These are phyloP conservation scores for Vanrija pseudolonga DNA, from an alignment of 1,284 basidiomycete species.

Conservation along the genomic window DNA sequence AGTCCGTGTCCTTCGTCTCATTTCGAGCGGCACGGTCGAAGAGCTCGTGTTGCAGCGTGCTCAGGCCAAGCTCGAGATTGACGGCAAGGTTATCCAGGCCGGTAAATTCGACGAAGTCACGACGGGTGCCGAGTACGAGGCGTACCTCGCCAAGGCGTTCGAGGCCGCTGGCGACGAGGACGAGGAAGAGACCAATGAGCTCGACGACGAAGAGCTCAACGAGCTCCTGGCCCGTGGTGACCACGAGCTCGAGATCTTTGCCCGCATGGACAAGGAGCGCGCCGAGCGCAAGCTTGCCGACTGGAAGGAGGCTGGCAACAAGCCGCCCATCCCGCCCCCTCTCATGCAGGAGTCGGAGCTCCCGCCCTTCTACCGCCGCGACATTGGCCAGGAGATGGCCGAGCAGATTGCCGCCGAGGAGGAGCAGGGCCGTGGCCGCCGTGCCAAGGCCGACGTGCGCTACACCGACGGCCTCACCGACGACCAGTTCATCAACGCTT, in stretches of 20 bases:
- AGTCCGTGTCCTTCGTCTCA: conserved; percentile 92
- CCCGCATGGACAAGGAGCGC: conserved; percentile 78
- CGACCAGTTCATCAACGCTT: conserved; percentile 86
- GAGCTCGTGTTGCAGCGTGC: conserved; percentile 95
- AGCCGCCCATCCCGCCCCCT: conserved; percentile 70
- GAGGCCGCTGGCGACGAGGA: conserved; percentile 69
- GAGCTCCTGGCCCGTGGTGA: conserved; percentile 85
- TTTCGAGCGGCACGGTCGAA: conserved; percentile 97
- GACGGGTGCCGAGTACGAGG: conserved; percentile 94
- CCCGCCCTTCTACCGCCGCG: conserved; percentile 80
- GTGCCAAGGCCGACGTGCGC: conserved; percentile 76
- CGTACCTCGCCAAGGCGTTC: conserved; percentile 70
- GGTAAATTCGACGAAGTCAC: conserved; percentile 99
- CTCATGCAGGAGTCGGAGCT: conserved; percentile 88
- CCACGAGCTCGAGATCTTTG: conserved; percentile 72
- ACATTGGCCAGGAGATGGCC: conserved; percentile 53
- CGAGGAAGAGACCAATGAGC: conserved; percentile 86
- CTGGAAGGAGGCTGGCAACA: conserved; percentile 73
- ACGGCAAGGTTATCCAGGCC: conserved; percentile 98
- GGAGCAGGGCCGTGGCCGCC: conserved; percentile 76
- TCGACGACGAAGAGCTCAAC: conserved; percentile 97
- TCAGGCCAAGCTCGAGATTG: conserved; percentile 95
- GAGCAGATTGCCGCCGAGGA: conserved; percentile 44
- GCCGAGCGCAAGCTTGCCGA: conserved; percentile 64
- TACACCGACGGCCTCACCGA: conserved; percentile 94